These are phyloP conservation scores for Mucor irregularis DNA, from an alignment of 371 early-diverging fungal species.

Conservation along the genomic window DNA sequence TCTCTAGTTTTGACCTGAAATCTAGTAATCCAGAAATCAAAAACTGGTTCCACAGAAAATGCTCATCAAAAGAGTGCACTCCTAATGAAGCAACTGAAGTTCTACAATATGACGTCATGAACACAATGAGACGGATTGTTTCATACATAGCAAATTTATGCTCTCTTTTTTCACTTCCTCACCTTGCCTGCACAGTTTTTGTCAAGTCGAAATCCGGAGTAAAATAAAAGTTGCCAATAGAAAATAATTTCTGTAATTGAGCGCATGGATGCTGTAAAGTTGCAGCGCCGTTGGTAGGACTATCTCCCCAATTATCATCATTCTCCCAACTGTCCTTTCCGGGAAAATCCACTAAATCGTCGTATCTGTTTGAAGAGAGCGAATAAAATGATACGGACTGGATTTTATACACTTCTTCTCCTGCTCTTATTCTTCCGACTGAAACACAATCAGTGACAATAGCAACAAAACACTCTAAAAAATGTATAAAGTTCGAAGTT, in stretches of 20 bases:
- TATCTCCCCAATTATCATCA: slow-evolving; percentile 30
- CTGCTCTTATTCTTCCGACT: slow-evolving; percentile 60
- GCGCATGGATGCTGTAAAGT: slow-evolving; percentile 66
- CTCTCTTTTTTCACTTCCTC: background rate
- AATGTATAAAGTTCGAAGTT: background rate
- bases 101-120: slow-evolving; percentile 18
- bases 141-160: background rate
- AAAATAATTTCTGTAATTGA: slow-evolving; percentile 65
- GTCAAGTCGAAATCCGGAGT: slow-evolving; percentile 77
- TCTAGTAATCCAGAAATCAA: slow-evolving; percentile 78
- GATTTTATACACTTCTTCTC: slow-evolving; percentile 63
- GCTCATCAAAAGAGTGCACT: slow-evolving; percentile 59
- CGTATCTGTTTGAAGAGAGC: slow-evolving; percentile 57
- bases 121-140: background rate
- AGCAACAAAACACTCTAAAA: slow-evolving; percentile 70
- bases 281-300: slow-evolving; percentile 25
- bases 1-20: slow-evolving; percentile 70
- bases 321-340: slow-evolving; percentile 17
- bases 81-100: slow-evolving; percentile 48
- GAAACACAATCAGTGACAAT: slow-evolving; percentile 68
- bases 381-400: slow-evolving; percentile 65
- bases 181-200: slow-evolving; percentile 66
- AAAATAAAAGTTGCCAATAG: slow-evolving; percentile 76
- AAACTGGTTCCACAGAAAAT: slow-evolving; percentile 90
- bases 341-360: slow-evolving; percentile 44